These are phyloP conservation scores for Sporobolomyces phaffii DNA, from an alignment of 768 basidiomycete species.

Conservation along the genomic window DNA sequence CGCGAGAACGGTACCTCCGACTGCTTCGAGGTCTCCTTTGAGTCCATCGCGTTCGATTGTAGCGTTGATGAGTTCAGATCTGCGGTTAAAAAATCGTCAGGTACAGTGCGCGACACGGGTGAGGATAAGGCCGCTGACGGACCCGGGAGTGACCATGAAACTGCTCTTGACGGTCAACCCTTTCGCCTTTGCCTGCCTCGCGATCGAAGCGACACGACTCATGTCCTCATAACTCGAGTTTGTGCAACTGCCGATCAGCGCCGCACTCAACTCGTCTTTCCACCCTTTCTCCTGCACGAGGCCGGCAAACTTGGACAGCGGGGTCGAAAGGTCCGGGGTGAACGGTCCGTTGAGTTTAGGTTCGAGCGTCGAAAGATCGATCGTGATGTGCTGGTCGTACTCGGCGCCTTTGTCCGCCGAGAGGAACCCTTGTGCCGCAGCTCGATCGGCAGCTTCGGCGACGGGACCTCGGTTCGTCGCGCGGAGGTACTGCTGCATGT, in stretches of 20 bases:
- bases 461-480: constrained; percentile 88
- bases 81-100: too few relatives aligned
- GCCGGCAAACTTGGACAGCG: constrained; percentile 86
- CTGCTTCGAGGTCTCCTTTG: constrained; percentile 75
- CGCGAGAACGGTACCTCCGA: constrained; percentile 88
- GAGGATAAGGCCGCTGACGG: not conserved
- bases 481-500: constrained; percentile 86
- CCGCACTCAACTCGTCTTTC: constrained; percentile 95
- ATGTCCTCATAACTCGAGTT: constrained; percentile 99
- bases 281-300: constrained; percentile 91
- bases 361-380: constrained; percentile 94
- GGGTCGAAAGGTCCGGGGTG: constrained; percentile 99
- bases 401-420: constrained; percentile 78
- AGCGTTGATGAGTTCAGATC: constrained; percentile 94
- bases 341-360: constrained; percentile 99
- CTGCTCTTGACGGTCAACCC: constrained; percentile 83
- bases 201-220: constrained; percentile 93
- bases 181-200: constrained; percentile 75
- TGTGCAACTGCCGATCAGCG: constrained; percentile 97
- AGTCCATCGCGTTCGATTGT: constrained; percentile 95
- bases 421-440: constrained; percentile 71
- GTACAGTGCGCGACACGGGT: too few relatives aligned
- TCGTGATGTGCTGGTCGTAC: constrained; percentile 89
- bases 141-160: constrained; percentile 95
- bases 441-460: constrained; percentile 69